Conservation (phyloP, 495 filamentous ascomycete species). For the Penicillium cosmopolitanum region DNA sequence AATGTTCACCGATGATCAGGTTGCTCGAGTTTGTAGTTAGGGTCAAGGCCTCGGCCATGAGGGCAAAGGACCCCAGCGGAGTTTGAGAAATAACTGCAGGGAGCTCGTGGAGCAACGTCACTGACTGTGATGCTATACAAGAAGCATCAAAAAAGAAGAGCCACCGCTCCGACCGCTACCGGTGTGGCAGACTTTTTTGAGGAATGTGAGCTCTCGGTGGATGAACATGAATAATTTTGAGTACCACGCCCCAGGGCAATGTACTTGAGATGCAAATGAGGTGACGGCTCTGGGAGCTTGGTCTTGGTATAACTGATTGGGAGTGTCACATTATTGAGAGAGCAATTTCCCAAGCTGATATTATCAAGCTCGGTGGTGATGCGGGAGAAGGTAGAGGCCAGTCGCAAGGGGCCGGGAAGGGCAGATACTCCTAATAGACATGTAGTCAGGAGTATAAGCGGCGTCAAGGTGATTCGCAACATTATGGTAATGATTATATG, state of each 20-base stretch:
- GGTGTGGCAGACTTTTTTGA: constrained; percentile 29
- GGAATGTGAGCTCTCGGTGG: constrained; percentile 19
- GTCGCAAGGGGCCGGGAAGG: constrained; percentile 22
- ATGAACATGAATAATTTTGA: constrained; percentile 75
- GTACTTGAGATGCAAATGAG: constrained; percentile 56
- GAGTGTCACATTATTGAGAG: constrained; percentile 23
- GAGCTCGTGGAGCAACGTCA: constrained; percentile 32
- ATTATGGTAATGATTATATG: neutral
- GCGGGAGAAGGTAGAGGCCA: constrained; percentile 25
- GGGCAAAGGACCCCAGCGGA: constrained; percentile 44
- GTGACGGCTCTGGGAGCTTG: constrained; percentile 48
- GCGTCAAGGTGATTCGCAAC: neutral
- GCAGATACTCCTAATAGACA: constrained; percentile 5
- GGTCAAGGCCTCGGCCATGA: constrained; percentile 29
- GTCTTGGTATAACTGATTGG: constrained; percentile 26
- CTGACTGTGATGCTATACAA: constrained; percentile 42
- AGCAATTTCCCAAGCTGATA: constrained; percentile 35
- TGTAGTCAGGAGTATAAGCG: neutral
- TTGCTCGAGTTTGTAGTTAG: constrained; percentile 33
- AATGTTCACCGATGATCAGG: constrained; percentile 64
- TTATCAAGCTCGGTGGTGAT: constrained; percentile 26
- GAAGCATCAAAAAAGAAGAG: constrained; percentile 69
- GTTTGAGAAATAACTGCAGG: constrained; percentile 38
- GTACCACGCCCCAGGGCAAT: constrained; percentile 72
- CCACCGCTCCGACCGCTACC: constrained; percentile 60